A percentile compares a stretch with the other conserved stretches of the same genome.
Evolutionary conservation across 768 basidiomycete species (phyloP).

Genomic region (Agaricus blazei): DNA sequence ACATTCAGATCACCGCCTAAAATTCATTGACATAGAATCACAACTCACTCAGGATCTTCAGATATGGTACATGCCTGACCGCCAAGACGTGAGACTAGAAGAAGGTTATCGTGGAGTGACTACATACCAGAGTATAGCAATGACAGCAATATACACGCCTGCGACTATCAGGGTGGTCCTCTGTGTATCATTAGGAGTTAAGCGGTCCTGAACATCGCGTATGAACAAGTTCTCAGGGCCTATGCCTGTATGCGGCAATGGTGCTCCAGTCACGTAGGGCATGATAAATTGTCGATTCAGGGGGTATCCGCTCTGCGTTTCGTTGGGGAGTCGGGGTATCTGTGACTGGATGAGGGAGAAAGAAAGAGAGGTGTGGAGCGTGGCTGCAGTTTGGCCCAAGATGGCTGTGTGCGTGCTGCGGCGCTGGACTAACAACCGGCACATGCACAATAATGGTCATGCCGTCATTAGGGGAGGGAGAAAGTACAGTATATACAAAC

Average conservation of each 20-base stretch:
- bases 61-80: constrained; percentile 69
- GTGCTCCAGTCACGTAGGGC: constrained; percentile 13
- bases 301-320: too few relatives aligned
- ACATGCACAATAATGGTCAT: too few relatives aligned
- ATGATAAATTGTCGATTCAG: constrained; percentile 10
- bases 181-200: constrained; percentile 72
- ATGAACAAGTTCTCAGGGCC: constrained; percentile 21
- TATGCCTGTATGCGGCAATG: constrained; percentile 2
- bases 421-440: too few relatives aligned
- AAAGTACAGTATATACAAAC: constrained; percentile 6
- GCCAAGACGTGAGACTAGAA: not conserved
- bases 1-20: not conserved
- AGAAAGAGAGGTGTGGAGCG: not conserved
- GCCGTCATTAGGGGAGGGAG: not conserved
- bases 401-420: not conserved
- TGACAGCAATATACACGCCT: constrained; percentile 65
- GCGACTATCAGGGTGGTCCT: constrained; percentile 76
- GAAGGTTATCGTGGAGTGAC: not conserved
- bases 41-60: constrained; percentile 68
- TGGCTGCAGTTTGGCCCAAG: too few relatives aligned
- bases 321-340: not conserved
- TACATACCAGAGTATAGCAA: constrained; percentile 75
- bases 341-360: not conserved
- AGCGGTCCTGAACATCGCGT: constrained; percentile 33
- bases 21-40: not conserved